Evolutionary conservation across 169 alveolate genomes (phyloP), one percentile per base, ranked within the genome.

Genomic region (Plasmodium billcollinsi): DNA sequence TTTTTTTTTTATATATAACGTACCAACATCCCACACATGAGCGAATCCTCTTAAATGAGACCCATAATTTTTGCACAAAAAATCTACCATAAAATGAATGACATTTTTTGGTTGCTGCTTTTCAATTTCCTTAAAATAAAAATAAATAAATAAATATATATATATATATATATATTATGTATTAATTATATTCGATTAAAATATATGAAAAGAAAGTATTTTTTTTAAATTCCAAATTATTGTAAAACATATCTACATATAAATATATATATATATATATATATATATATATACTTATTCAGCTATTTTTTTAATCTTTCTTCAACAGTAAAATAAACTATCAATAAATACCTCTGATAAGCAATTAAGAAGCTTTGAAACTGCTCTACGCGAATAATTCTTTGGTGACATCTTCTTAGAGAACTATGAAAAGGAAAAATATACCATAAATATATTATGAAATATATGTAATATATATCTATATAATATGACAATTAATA

Each of bases 31-130:
- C 95, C 94, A 88, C 18, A 93, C 89, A 71, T 90, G 91, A 66
- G 94, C 75, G 76, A 88, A 93, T 29, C 96, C 95, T 74, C 88
- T 94, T 58, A 93, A 75, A 58, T 93, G 96, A 9, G 93, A 90
- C 18, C 94, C 95, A 92, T 93, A 93, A 73, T 93, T 78, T 72
- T 91, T 90, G 74, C 96, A 93, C 72, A 93, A 92, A 76, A 93
- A 93, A 75, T 93, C 96, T 43, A 93, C 94, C 65, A 93, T 88
- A 91, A 93, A 93, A 73, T 93, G 80, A 54, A 93, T 88, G 14
- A 93, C 73, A 73, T 93, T 78, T 66, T 93, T 91, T 12, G 96
- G 96, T 66, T 93, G 96, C 52, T 88, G 70, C 18, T 74, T 24
- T 29, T 86, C 93, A 29, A 93, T 74, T 52, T 89, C 96, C 96